These are phyloP conservation scores for Diospyros kaki DNA, from an alignment of 148 eudicot genomes.

Conservation along the genomic window DNA sequence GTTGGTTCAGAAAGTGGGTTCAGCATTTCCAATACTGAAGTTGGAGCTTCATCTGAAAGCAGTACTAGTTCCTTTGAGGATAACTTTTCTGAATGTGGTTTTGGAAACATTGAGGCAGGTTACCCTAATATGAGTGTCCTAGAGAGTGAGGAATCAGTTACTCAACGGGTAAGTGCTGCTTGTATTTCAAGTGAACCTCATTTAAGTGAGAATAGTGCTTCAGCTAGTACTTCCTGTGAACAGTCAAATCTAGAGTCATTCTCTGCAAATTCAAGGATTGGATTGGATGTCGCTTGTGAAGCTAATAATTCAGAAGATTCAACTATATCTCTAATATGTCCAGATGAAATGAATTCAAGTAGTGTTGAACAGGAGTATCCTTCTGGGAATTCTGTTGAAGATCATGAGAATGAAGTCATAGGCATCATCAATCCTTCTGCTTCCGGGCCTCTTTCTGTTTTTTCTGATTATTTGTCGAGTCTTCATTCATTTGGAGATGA, in stretches of 20 bases:
- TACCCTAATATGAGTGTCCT: background rate
- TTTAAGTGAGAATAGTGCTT: constrained; percentile 11
- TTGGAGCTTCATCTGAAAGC: constrained; percentile 23
- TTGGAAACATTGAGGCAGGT: constrained; percentile 12
- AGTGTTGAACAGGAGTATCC: constrained; percentile 17
- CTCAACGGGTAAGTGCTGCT: constrained; percentile 9
- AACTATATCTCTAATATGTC: background rate
- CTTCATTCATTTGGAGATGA: constrained; percentile 25
- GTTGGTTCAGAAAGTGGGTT: constrained; percentile 24
- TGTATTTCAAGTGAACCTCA: background rate
- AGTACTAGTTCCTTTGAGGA: constrained; percentile 16
- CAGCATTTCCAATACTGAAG: constrained; percentile 19
- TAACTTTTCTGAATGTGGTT: constrained; percentile 4
- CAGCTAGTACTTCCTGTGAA: constrained; percentile 13
- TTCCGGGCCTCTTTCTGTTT: constrained; percentile 22
- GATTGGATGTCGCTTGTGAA: constrained; percentile 2
- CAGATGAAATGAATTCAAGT: constrained; percentile 10
- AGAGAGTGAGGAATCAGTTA: background rate
- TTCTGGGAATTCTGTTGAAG: constrained; percentile 8
- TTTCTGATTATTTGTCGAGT: constrained; percentile 23
- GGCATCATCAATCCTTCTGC: background rate
- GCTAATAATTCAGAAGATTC: constrained; percentile 8
- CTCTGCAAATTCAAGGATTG: constrained; percentile 9
- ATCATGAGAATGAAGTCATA: constrained; percentile 12
- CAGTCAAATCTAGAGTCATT: constrained; percentile 18